phyloP scores from a whole-genome alignment of 2,329 filamentous ascomycete genomes.

The Zelopaecilomyces penicillatus region DNA sequence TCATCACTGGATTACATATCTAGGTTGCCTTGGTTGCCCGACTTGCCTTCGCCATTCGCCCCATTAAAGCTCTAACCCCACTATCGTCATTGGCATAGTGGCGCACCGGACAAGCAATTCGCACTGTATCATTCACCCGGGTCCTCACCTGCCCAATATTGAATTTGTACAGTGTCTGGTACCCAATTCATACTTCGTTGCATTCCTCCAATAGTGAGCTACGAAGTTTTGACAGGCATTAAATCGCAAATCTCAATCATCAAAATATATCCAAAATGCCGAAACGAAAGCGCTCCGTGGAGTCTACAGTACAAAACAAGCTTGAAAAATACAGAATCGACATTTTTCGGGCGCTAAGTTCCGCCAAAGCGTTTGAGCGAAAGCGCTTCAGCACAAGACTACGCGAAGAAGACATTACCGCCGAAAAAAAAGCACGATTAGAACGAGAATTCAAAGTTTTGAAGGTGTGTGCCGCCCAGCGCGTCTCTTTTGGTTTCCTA shows the following conservation, averaged over 20 bases:
- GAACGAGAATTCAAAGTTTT: slow-evolving; percentile 51
- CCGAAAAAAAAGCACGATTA: slow-evolving; percentile 49
- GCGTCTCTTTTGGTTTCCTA: not conserved
- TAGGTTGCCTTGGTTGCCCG: too few relatives aligned
- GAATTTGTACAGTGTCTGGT: too few relatives aligned
- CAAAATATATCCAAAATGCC: slow-evolving; percentile 31
- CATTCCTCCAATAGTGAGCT: not conserved
- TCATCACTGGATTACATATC: too few relatives aligned
- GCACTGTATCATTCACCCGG: too few relatives aligned
- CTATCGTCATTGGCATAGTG: too few relatives aligned
- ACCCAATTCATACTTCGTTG: too few relatives aligned
- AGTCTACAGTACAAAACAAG: slow-evolving; percentile 38
- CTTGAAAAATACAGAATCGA: slow-evolving; percentile 50
- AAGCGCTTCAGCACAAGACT: slow-evolving; percentile 62
- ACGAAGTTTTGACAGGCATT: not conserved
- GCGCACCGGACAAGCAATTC: too few relatives aligned
- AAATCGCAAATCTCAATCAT: not conserved
- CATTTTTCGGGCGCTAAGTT: slow-evolving; percentile 60
- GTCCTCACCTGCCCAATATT: too few relatives aligned
- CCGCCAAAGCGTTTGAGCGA: slow-evolving; percentile 67
- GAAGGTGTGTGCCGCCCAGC: slow-evolving; percentile 31
- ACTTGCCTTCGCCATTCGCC: too few relatives aligned
- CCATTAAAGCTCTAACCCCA: too few relatives aligned
- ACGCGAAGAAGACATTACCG: slow-evolving; percentile 35
- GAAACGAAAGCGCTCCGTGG: slow-evolving; percentile 47